These are phyloP conservation scores for Mortierella antarctica DNA, from an alignment of 192 early-diverging fungal species.

Conservation along the genomic window DNA sequence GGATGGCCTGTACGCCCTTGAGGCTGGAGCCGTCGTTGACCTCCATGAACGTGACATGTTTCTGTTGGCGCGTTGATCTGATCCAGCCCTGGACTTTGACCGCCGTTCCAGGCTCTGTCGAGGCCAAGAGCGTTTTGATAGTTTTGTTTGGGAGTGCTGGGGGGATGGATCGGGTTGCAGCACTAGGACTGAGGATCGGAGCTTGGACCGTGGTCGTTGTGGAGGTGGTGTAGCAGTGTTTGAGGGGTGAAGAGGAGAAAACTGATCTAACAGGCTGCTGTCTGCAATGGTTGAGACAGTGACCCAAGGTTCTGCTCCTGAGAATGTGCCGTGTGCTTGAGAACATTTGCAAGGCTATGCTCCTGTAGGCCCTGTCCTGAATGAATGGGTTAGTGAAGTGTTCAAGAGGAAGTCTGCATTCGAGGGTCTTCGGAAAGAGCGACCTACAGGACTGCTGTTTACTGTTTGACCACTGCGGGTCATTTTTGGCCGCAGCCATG, in stretches of 20 bases:
- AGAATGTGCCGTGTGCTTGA: not conserved
- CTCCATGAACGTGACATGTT: slow-evolving; percentile 79
- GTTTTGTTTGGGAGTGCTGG: slow-evolving; percentile 46
- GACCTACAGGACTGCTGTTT: slow-evolving; percentile 5
- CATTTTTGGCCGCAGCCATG: not conserved
- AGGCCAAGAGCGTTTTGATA: slow-evolving; percentile 43
- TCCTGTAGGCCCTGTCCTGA: no score
- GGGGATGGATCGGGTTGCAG: slow-evolving; percentile 21
- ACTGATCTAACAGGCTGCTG: not conserved
- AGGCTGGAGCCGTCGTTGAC: slow-evolving; percentile 81
- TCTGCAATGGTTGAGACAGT: not conserved
- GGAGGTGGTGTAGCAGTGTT: not conserved
- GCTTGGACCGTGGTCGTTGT: not conserved
- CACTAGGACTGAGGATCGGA: not conserved
- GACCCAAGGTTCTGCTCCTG: not conserved
- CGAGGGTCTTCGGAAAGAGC: no score
- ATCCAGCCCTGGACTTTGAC: slow-evolving; percentile 83
- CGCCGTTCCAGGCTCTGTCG: slow-evolving; percentile 30
- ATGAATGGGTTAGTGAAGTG: not conserved
- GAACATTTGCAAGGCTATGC: not conserved
- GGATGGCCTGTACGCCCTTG: slow-evolving; percentile 77
- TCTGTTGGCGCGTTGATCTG: slow-evolving; percentile 83
- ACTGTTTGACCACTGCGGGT: not conserved
- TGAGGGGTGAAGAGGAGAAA: not conserved
- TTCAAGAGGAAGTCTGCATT: not conserved